phyloP scores from a whole-genome alignment of 306 rosid species.

The Quercus mongolica region DNA sequence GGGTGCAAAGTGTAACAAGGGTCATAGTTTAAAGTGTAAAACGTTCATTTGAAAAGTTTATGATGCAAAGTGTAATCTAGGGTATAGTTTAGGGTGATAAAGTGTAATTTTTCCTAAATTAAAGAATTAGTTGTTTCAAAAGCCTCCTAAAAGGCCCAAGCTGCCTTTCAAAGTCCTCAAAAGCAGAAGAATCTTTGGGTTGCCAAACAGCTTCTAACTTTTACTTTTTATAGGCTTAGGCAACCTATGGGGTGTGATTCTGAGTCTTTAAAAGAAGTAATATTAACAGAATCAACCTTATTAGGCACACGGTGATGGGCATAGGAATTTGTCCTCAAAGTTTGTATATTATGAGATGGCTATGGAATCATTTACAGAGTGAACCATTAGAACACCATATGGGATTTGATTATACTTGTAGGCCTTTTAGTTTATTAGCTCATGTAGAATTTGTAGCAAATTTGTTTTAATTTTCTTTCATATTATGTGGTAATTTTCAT shows the following conservation, averaged over 20 bases:
- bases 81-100: no score
- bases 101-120: no score
- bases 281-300: background rate
- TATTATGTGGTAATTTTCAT: background rate
- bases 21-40: no score
- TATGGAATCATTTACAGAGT: background rate
- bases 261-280: background rate
- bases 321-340: background rate
- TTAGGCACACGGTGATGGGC: background rate
- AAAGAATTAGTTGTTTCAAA: background rate
- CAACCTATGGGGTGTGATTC: background rate
- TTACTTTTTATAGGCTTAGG: background rate
- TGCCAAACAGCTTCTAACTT: background rate
- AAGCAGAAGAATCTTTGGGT: background rate
- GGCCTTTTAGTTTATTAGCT: background rate
- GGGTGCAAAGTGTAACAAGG: no score
- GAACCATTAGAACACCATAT: background rate
- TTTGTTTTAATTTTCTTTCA: background rate
- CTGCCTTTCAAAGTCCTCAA: background rate
- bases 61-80: no score
- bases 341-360: background rate
- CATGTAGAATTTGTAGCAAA: background rate
- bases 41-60: no score
- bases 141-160: background rate
- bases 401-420: background rate